Percentiles rank a stretch among this genome's conserved stretches.
Evolutionary conservation across 768 basidiomycete species (phyloP).

Genomic region (Macrolepiota albuminosa): DNA sequence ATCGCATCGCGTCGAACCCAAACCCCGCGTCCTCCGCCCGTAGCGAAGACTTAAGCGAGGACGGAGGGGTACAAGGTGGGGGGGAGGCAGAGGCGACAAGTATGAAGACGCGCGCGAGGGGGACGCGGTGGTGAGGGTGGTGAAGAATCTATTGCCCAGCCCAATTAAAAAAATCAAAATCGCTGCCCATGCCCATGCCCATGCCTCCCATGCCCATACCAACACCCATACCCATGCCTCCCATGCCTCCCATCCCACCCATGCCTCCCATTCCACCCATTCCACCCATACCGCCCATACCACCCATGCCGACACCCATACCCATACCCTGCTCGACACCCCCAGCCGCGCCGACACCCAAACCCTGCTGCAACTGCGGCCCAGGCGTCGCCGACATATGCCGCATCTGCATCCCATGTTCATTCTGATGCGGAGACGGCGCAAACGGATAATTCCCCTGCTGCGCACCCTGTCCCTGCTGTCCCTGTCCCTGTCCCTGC

Average conservation of each 20-base stretch:
- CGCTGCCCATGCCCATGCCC: slow-evolving; percentile 18
- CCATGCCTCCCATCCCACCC: neutral
- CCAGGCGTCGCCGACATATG: slow-evolving; percentile 50
- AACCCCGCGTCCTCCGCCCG: too few species aligned
- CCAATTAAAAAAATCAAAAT: slow-evolving; percentile 62
- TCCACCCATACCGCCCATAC: neutral
- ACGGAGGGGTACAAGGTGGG: too few species aligned
- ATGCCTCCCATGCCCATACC: neutral
- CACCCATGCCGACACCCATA: slow-evolving; percentile 21
- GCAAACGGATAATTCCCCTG: slow-evolving; percentile 31
- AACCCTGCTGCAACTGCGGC: slow-evolving; percentile 27
- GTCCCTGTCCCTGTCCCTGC: neutral
- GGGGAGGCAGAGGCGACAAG: too few species aligned
- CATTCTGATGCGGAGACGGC: slow-evolving; percentile 28
- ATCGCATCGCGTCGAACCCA: too few species aligned
- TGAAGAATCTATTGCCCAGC: slow-evolving; percentile 26
- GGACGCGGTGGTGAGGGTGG: too few species aligned
- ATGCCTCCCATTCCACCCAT: slow-evolving; percentile 14
- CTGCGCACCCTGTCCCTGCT: neutral
- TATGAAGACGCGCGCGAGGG: too few species aligned
- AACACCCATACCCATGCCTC: slow-evolving; percentile 14
- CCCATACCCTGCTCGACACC: too few species aligned
- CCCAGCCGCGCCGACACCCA: too few species aligned
- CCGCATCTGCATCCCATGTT: slow-evolving; percentile 27
- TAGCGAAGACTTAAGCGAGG: too few species aligned